Evolutionary conservation across 2,329 filamentous ascomycete genomes (phyloP), one percentile per base, ranked within the genome.

Genomic region (Stemphylium lycopersici): DNA sequence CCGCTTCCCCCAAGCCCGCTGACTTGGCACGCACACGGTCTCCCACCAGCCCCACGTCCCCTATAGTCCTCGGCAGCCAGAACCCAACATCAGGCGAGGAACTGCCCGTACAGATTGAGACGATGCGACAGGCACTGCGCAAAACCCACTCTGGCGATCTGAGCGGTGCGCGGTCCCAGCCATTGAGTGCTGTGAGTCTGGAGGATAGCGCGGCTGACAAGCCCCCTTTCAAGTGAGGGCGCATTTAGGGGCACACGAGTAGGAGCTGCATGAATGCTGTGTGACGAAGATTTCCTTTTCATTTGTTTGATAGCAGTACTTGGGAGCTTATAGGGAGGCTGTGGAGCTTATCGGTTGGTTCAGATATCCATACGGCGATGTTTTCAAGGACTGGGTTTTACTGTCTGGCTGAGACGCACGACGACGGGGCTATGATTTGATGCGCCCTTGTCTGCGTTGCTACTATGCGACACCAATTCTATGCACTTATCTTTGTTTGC

Each of bases 101-200:
- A 59, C 79, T 97, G 55, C 91, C 89, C 47, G 79, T 97, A 53
- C 91, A 90, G 55, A 90, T 97, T 61, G 92, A 97, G 80, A 97
- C 93, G 3, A 96, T 97, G 93, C 84, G 88, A 47, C 92, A 97
- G 76, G 93, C 91, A 13, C 79, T 97, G 69, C 83, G 90, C 70
- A 88, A 90, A 74, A 96, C 92, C 12, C 90, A 87, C 39, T 96
- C 91, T 75, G 86, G 89, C 15, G 93, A 97, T 71, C 78, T 97
- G 52, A 78, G 80, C 34, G 77, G 78, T 32, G 66, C 68, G 44
- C 63, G 70, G 22, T 76, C 69, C 36, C 74, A 76, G 62, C 73
- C 75, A n/a, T 55, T 75, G 58, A 76, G 74, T 49, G 72, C 75
- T 32, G 70, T 70, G 42, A 73, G 71, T 49, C 59, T 74, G 16